phyloP scores from a whole-genome alignment of 2,329 filamentous ascomycete species.

The Capronia coronata region DNA sequence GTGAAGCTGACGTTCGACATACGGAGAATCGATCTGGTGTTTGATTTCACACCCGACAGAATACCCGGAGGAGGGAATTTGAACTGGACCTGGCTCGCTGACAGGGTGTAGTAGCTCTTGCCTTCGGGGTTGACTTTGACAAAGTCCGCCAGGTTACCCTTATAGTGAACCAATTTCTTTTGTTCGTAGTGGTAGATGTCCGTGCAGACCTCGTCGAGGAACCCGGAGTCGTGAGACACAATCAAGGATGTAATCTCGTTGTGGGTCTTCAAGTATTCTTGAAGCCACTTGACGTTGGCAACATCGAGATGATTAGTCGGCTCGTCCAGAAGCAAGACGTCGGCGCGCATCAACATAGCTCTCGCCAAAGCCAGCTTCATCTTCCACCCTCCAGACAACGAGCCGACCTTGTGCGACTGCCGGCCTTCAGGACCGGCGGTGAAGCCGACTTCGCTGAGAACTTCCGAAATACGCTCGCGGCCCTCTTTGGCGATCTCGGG shows the following conservation, averaged over 20 bases:
- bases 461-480: constrained; percentile 70
- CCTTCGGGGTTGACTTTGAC: constrained; percentile 87
- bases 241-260: constrained; percentile 95
- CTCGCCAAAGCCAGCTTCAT: constrained; percentile 97
- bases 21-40: constrained; percentile 86
- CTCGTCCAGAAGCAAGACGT: constrained; percentile 93
- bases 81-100: constrained; percentile 82
- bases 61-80: constrained; percentile 97
- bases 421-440: constrained; percentile 80
- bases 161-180: constrained; percentile 71
- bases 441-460: constrained; percentile 89
- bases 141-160: constrained; percentile 55
- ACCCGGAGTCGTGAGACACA: constrained; percentile 95
- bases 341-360: constrained; percentile 94
- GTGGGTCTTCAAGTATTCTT: constrained; percentile 92
- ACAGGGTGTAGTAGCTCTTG: constrained; percentile 96
- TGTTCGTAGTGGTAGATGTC: constrained; percentile 99
- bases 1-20: constrained; percentile 88
- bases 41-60: constrained; percentile 87
- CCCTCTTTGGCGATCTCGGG: constrained; percentile 75
- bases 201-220: constrained; percentile 94
- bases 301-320: constrained; percentile 98
- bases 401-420: constrained; percentile 84
- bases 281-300: constrained; percentile 89
- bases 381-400: constrained; percentile 96